Evolutionary conservation across 768 basidiomycete genomes (phyloP), one percentile per base, ranked within the genome.

Genomic region (Mycena rebaudengoi): DNA sequence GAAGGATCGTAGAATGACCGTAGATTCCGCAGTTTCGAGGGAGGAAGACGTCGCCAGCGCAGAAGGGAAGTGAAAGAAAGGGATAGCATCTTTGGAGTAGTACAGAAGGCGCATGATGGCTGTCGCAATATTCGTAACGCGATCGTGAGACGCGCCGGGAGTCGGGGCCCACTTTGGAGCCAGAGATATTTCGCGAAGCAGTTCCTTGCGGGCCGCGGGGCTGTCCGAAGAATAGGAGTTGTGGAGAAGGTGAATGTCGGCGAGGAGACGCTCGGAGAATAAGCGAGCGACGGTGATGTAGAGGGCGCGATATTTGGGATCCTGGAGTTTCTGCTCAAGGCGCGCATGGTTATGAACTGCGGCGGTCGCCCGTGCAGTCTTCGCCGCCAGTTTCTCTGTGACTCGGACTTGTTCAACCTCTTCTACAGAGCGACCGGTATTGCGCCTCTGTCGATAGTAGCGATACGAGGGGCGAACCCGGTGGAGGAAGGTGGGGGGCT

Each of bases 91-190:
- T 8, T 80, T 78, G 0, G 75, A 69, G 4, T 77, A 72, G 64
- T 83, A 82, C 14, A 92, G 77, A 48, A 88, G 80, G 16, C 85
- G 75, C 13, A 80, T 76, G 43, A 92, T 83, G 35, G 90, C 89
- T 0, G 90, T 88, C 5, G 86, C 74, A 64, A 92, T 86, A 71
- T 89, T 88, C 3, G 87, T 88, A 58, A 82, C 77, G 11, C 84
- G 81, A 68, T 92, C 91, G 57, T 91, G 90, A 4, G 86, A 80
- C 4, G 79, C 76, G 4, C 73, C 79, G 13, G 87, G 86, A 2
- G 85, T 85, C 0, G 91, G 90, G 0, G 89, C 90, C 90, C 90
- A 92, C 73, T 92, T 93, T 2, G 82, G 82, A 1, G 83, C 88
- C 14, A 91, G 82, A 7, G 85, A 84, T n/a, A 92, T 75, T 29